Evolutionary conservation across 768 basidiomycete species (phyloP).

Genomic region (Fibroporia radiculosa): DNA sequence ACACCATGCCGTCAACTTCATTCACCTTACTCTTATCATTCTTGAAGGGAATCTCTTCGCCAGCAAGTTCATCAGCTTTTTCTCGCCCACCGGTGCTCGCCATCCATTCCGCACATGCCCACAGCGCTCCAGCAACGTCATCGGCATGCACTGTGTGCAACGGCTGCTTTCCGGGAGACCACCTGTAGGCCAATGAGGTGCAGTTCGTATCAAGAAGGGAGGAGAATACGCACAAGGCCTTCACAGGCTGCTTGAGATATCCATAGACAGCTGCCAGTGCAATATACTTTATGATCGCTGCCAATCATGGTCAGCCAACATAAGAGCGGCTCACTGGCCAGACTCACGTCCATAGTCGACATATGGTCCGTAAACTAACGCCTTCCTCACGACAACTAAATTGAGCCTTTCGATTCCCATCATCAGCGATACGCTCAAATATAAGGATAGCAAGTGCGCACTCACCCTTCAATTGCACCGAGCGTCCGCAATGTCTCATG

Average conservation of each 20-base stretch:
- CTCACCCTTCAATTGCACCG: constrained; percentile 64
- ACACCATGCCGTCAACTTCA: constrained; percentile 54
- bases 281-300: constrained; percentile 58
- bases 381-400: constrained; percentile 69
- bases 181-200: constrained; percentile 41
- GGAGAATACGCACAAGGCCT: constrained; percentile 52
- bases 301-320: background rate
- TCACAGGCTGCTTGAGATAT: constrained; percentile 78
- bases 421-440: background rate
- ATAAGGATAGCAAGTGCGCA: background rate
- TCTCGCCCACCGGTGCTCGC: constrained; percentile 45
- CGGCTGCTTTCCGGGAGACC: constrained; percentile 72
- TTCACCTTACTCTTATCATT: constrained; percentile 65
- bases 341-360: constrained; percentile 61
- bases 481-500: constrained; percentile 75
- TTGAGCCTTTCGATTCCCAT: constrained; percentile 46
- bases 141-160: constrained; percentile 72
- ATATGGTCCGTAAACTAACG: constrained; percentile 78
- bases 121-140: constrained; percentile 71
- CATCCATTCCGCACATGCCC: constrained; percentile 78
- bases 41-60: constrained; percentile 57
- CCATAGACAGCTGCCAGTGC: constrained; percentile 78
- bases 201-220: constrained; percentile 5
- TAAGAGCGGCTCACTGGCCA: constrained; percentile 10
- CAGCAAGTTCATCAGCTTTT: constrained; percentile 57